Conservation (phyloP, 2,329 filamentous ascomycete species). For the Coccinonectria pachysandricola region DNA sequence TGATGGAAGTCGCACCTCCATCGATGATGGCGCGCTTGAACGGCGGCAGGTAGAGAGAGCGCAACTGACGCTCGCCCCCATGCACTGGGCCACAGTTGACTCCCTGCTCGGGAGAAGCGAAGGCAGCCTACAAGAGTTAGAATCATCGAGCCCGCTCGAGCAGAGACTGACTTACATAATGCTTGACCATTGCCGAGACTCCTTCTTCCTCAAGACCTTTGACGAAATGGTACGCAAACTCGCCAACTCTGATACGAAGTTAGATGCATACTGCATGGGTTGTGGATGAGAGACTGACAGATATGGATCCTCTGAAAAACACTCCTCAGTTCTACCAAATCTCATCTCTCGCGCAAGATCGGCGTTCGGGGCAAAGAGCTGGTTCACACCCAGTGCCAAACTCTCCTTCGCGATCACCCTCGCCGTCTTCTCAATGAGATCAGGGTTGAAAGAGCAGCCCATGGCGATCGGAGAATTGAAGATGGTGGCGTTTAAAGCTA, state of each 20-base stretch:
- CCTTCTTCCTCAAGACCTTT: constrained; percentile 52
- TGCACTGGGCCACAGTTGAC: constrained; percentile 54
- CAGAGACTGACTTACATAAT: constrained; percentile 41
- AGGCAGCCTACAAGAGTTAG: constrained; percentile 37
- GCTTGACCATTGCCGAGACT: constrained; percentile 64
- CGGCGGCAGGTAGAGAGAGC: constrained; percentile 45
- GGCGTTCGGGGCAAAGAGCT: constrained; percentile 60
- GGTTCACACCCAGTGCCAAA: constrained; percentile 57
- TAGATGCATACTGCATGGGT: too few species aligned
- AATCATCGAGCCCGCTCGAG: background rate
- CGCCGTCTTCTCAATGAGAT: constrained; percentile 56
- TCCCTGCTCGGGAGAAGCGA: constrained; percentile 59
- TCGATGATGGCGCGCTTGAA: constrained; percentile 65
- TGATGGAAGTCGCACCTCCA: constrained; percentile 55
- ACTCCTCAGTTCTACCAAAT: constrained; percentile 66
- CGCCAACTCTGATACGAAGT: constrained; percentile 37
- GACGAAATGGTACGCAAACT: constrained; percentile 50
- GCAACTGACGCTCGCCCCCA: constrained; percentile 42
- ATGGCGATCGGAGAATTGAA: constrained; percentile 70
- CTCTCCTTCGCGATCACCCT: constrained; percentile 55
- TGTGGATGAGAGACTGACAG: constrained; percentile 31
- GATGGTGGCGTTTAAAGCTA: constrained; percentile 63
- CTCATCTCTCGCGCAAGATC: constrained; percentile 63
- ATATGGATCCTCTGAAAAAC: constrained; percentile 58
- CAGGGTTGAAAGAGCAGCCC: constrained; percentile 60